Evolutionary conservation across 768 basidiomycete genomes (phyloP).

Genomic region (Clavulina sp.): DNA sequence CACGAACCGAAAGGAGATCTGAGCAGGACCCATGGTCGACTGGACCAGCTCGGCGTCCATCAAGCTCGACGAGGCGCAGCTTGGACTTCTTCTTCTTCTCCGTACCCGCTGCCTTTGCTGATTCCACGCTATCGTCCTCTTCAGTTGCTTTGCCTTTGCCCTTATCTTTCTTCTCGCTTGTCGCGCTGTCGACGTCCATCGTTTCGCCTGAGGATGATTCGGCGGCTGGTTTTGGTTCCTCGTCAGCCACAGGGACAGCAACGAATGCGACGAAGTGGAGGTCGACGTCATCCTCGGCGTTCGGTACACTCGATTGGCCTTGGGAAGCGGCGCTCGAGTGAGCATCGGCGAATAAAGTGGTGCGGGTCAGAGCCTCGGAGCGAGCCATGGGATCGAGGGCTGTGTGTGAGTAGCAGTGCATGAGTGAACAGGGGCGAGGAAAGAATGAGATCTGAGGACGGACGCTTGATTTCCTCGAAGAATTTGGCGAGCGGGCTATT

Average conservation of each 20-base stretch:
- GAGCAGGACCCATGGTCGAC: conserved; percentile 55
- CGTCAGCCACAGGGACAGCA: conserved; percentile 28
- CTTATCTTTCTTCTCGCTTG: too few relatives aligned
- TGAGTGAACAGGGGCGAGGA: not conserved
- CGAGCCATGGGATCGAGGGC: conserved; percentile 15
- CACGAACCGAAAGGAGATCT: conserved; percentile 34
- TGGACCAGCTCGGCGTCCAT: conserved; percentile 61
- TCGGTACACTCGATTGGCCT: conserved; percentile 52
- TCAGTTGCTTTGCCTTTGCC: too few relatives aligned
- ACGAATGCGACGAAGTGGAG: conserved; percentile 85
- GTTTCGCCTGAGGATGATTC: too few relatives aligned
- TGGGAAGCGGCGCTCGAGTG: conserved; percentile 50
- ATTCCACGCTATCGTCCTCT: too few relatives aligned
- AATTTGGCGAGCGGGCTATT: conserved; percentile 47
- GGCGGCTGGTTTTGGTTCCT: too few relatives aligned
- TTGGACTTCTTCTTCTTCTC: conserved; percentile 15
- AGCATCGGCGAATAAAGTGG: conserved; percentile 57
- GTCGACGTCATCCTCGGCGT: conserved; percentile 42
- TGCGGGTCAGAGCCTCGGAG: conserved; percentile 55
- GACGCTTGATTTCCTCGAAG: conserved; percentile 45
- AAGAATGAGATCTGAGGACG: not conserved
- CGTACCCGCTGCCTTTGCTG: too few relatives aligned
- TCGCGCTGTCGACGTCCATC: too few relatives aligned
- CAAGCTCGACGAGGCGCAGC: conserved; percentile 58
- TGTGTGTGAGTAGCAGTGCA: not conserved